Conservation (phyloP, 1,284 basidiomycete genomes). For the Dichomitus squalens region DNA sequence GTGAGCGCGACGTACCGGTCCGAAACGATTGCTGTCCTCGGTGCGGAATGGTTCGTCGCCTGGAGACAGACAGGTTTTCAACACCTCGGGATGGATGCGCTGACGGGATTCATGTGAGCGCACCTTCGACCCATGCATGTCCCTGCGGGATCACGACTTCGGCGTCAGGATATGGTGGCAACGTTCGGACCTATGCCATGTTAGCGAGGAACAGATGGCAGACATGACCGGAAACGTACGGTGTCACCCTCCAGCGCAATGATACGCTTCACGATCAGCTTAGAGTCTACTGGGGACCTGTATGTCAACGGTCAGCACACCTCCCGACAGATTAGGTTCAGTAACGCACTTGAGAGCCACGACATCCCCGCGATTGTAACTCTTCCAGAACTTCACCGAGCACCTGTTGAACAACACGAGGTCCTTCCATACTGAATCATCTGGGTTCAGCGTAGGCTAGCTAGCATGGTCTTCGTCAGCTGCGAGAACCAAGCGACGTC, state of each 20-base stretch:
- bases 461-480: conserved; percentile 30
- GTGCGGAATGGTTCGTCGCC: conserved; percentile 70
- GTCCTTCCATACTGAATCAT: conserved; percentile 61
- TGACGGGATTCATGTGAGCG: conserved; percentile 11
- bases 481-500: background rate
- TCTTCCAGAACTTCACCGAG: conserved; percentile 39
- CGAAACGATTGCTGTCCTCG: conserved; percentile 74
- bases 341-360: conserved; percentile 56
- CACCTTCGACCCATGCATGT: conserved; percentile 77
- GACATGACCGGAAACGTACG: conserved; percentile 28
- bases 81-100: background rate
- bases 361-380: conserved; percentile 61
- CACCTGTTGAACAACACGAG: conserved; percentile 64
- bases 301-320: background rate
- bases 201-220: background rate
- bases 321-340: background rate
- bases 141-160: conserved; percentile 60
- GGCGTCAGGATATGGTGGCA: conserved; percentile 68
- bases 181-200: conserved; percentile 50
- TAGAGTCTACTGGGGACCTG: conserved; percentile 64
- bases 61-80: conserved; percentile 17
- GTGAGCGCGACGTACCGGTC: conserved; percentile 51
- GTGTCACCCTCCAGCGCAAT: conserved; percentile 64
- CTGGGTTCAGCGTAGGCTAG: conserved; percentile 79
- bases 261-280: conserved; percentile 66